These are phyloP conservation scores for Pestalotiopsis fici DNA, from an alignment of 2,329 filamentous ascomycete genomes.

Conservation along the genomic window DNA sequence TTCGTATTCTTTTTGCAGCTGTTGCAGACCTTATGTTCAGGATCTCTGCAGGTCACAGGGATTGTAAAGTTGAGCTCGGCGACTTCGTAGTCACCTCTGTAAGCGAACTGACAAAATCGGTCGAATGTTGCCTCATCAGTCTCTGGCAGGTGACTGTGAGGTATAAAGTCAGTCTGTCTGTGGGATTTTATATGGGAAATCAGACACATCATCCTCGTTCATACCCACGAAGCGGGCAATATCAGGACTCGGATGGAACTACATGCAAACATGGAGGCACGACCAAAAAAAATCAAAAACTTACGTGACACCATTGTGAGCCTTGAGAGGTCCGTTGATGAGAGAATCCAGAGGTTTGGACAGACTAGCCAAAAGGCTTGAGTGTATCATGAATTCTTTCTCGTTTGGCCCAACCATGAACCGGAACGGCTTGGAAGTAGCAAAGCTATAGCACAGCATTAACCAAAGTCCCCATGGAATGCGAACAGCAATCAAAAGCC, in stretches of 20 bases:
- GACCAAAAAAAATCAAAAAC: not conserved
- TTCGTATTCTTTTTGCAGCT: no score
- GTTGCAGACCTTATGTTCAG: not conserved
- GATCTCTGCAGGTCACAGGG: not conserved
- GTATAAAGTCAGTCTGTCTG: not conserved
- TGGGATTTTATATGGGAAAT: no score
- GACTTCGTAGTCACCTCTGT: conserved; percentile 46
- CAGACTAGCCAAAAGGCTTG: conserved; percentile 41
- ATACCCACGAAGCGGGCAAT: no score
- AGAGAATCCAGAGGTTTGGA: conserved; percentile 42
- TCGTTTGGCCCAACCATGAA: conserved; percentile 45
- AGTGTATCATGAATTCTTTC: conserved; percentile 46
- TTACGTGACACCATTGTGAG: conserved; percentile 33
- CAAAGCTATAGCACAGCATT: conserved; percentile 28
- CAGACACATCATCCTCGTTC: no score
- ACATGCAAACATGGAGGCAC: no score
- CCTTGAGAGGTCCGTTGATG: conserved; percentile 45
- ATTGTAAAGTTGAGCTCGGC: conserved; percentile 6
- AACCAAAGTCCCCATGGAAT: not conserved
- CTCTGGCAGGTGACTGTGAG: conserved; percentile 38
- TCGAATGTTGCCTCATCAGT: conserved; percentile 49
- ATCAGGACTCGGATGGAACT: no score
- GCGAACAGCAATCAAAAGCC: no score
- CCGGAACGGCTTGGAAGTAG: conserved; percentile 40
- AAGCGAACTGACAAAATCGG: conserved; percentile 49